Percentiles rank a stretch among this genome's conserved stretches.
Evolutionary conservation across 257 asterid genomes (phyloP).

Genomic region (Solanum chmielewskii): DNA sequence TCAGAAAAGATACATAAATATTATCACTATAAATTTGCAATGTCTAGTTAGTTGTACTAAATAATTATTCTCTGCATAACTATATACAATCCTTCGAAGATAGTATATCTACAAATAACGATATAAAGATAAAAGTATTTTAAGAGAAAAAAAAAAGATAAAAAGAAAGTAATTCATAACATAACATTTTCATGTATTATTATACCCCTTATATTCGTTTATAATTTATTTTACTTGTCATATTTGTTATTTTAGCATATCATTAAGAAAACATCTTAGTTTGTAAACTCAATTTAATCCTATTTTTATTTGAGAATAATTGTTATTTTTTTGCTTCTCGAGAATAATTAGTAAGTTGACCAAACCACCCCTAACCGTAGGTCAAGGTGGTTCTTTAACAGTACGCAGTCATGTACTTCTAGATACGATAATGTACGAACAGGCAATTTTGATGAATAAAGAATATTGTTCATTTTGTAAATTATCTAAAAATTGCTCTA

Average conservation of each 20-base stretch:
- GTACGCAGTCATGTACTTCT: background rate
- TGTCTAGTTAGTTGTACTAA: background rate
- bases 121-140: background rate
- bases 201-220: no score
- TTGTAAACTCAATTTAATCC: no score
- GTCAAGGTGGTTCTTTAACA: background rate
- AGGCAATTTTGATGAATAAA: constrained; percentile 18
- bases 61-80: background rate
- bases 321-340: no score
- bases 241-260: background rate
- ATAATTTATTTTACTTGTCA: no score
- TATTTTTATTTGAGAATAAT: no score
- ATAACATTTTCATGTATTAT: no score
- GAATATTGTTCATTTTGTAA: background rate
- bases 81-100: background rate
- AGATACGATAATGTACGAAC: constrained; percentile 70
- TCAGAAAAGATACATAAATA: background rate
- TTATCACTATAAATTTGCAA: background rate
- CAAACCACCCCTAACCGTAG: background rate
- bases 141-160: no score
- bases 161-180: background rate
- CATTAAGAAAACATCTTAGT: no score
- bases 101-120: background rate
- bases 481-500: background rate
- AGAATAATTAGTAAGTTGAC: background rate